These are phyloP conservation scores for Rhinocladiella mackenziei DNA, from an alignment of 2,329 filamentous ascomycete species.

Conservation along the genomic window DNA sequence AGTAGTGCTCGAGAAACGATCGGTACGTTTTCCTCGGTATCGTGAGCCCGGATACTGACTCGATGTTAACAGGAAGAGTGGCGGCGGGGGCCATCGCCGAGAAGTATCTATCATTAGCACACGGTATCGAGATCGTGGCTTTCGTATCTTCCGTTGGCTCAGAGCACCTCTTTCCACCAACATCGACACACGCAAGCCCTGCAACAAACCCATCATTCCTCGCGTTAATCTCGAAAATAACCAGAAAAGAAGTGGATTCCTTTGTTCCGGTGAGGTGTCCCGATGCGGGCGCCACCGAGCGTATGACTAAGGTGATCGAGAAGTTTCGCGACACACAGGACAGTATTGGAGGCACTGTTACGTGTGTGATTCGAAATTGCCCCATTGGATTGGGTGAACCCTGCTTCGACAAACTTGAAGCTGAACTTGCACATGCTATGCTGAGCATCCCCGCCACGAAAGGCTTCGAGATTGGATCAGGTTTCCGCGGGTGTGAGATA, in stretches of 20 bases:
- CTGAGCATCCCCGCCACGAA: constrained; percentile 92
- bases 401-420: constrained; percentile 93
- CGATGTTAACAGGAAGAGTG: constrained; percentile 60
- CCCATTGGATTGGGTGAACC: constrained; percentile 88
- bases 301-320: constrained; percentile 77
- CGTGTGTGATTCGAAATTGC: constrained; percentile 83
- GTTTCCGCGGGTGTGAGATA: constrained; percentile 81
- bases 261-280: constrained; percentile 88
- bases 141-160: constrained; percentile 83
- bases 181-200: constrained; percentile 24
- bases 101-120: constrained; percentile 77
- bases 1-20: constrained; percentile 95
- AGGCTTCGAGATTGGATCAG: constrained; percentile 91
- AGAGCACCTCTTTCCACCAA: constrained; percentile 61
- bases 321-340: constrained; percentile 73
- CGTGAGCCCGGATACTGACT: constrained; percentile 4
- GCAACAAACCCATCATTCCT: constrained; percentile 73
- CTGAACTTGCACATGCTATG: constrained; percentile 87
- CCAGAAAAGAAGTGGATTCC: constrained; percentile 71
- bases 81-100: constrained; percentile 90
- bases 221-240: constrained; percentile 65
- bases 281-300: constrained; percentile 56
- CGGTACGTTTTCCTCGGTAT: constrained; percentile 45
- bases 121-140: constrained; percentile 85
- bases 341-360: constrained; percentile 91